Evolutionary conservation across 148 eudicot genomes (phyloP).

Genomic region (Persicaria maculosa): DNA sequence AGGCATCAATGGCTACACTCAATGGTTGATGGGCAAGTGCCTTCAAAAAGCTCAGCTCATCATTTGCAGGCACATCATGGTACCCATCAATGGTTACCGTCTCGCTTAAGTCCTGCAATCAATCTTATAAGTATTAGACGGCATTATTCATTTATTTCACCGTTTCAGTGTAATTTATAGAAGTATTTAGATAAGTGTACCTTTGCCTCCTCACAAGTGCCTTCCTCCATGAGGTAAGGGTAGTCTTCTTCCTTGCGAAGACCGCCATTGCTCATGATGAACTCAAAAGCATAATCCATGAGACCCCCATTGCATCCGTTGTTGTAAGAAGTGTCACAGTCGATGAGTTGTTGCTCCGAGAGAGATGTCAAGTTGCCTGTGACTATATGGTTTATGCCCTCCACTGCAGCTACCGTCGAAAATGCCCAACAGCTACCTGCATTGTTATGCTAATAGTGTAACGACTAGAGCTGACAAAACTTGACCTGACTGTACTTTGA

Average conservation of each 20-base stretch:
- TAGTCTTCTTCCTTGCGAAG: constrained; percentile 89
- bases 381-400: constrained; percentile 89
- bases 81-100: constrained; percentile 70
- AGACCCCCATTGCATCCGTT: constrained; percentile 93
- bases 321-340: constrained; percentile 76
- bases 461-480: background rate
- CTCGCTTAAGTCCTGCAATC: constrained; percentile 25
- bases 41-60: constrained; percentile 66
- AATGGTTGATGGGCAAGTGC: constrained; percentile 97
- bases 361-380: constrained; percentile 76
- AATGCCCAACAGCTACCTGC: constrained; percentile 99
- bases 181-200: constrained; percentile 23
- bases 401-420: constrained; percentile 95
- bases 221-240: constrained; percentile 97
- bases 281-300: constrained; percentile 88
- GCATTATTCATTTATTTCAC: no score
- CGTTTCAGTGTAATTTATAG: background rate
- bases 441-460: background rate
- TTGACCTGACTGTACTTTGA: background rate
- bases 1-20: constrained; percentile 86
- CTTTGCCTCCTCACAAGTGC: constrained; percentile 71
- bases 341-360: constrained; percentile 88
- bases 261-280: constrained; percentile 57
- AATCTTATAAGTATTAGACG: no score
- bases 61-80: constrained; percentile 79